Evolutionary conservation across 2,329 filamentous ascomycete genomes (phyloP).

Genomic region (Xylariales sp.): DNA sequence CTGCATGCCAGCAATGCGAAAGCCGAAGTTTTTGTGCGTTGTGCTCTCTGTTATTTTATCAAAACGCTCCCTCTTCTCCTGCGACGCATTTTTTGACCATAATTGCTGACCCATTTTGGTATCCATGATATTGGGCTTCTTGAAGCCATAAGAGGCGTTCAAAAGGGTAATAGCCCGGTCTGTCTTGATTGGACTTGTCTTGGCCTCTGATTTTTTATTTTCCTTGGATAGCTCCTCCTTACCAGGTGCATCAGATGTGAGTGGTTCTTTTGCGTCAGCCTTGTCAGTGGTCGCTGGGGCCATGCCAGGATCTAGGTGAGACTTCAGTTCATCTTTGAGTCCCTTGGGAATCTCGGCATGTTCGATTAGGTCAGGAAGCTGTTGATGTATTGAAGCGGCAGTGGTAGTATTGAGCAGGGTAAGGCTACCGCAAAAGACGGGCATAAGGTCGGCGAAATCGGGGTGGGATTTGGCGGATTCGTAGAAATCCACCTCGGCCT

Average conservation of each 20-base stretch:
- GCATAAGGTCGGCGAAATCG: conserved; percentile 83
- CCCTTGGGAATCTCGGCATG: conserved; percentile 55
- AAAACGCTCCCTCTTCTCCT: conserved; percentile 69
- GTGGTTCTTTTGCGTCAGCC: conserved; percentile 18
- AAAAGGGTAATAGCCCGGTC: conserved; percentile 85
- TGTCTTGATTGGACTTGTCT: conserved; percentile 74
- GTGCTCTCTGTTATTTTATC: conserved; percentile 69
- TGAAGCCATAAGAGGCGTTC: conserved; percentile 84
- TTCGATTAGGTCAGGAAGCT: conserved; percentile 57
- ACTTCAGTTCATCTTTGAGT: conserved; percentile 56
- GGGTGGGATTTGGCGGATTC: conserved; percentile 76
- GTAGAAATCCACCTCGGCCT: conserved; percentile 90
- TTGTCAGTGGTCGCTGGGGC: conserved; percentile 26
- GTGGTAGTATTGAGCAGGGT: conserved; percentile 69
- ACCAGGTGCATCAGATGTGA: conserved; percentile 32
- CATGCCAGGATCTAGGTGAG: conserved; percentile 48
- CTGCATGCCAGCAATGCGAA: conserved; percentile 74
- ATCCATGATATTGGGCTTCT: conserved; percentile 88
- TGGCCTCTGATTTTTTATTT: conserved; percentile 59
- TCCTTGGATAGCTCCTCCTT: conserved; percentile 38
- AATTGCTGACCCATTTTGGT: conserved; percentile 88
- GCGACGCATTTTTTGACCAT: conserved; percentile 80
- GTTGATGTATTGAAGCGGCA: conserved; percentile 61
- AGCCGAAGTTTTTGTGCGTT: conserved; percentile 70
- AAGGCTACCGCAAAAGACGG: conserved; percentile 84